These are phyloP conservation scores for Salix suchowensis DNA, from an alignment of 345 rosid genomes.

Conservation along the genomic window DNA sequence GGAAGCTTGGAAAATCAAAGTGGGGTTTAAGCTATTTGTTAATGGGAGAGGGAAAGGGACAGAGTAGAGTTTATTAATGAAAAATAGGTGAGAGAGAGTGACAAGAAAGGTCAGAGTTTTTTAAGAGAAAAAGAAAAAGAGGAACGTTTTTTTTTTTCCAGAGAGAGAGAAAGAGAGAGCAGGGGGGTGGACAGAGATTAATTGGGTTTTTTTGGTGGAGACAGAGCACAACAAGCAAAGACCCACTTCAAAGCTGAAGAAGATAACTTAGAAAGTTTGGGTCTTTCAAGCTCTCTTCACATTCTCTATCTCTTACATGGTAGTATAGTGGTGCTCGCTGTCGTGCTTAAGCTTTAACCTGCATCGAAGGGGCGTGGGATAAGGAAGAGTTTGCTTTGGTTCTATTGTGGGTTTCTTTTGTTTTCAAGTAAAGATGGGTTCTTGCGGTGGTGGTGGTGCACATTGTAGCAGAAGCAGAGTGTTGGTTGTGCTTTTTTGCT, in stretches of 20 bases:
- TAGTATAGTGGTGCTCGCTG: not conserved
- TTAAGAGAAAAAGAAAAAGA: not conserved
- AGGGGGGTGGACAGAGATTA: slow-evolving; percentile 2
- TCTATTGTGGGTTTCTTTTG: not conserved
- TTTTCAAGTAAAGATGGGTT: slow-evolving; percentile 24
- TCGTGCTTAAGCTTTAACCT: slow-evolving; percentile 8
- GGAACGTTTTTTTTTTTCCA: too few species aligned
- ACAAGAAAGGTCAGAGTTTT: not conserved
- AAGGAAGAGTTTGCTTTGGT: not conserved
- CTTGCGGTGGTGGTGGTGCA: not conserved
- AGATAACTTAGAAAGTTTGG: not conserved
- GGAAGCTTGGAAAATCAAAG: not conserved
- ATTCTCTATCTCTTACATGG: not conserved
- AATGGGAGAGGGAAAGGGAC: not conserved
- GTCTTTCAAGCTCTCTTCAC: slow-evolving; percentile 12
- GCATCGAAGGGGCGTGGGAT: slow-evolving; percentile 21
- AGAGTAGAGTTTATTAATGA: slow-evolving; percentile 11
- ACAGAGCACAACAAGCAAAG: slow-evolving; percentile 9
- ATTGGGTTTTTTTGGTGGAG: slow-evolving; percentile 33
- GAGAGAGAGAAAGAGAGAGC: not conserved
- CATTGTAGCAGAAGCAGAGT: slow-evolving; percentile 36
- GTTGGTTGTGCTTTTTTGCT: slow-evolving; percentile 33
- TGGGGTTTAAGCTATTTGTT: not conserved
- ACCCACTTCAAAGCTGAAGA: slow-evolving; percentile 29
- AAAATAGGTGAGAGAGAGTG: slow-evolving; percentile 7